Conservation (phyloP, 805 yeast species). For the Tetrapisispora fleetii region DNA sequence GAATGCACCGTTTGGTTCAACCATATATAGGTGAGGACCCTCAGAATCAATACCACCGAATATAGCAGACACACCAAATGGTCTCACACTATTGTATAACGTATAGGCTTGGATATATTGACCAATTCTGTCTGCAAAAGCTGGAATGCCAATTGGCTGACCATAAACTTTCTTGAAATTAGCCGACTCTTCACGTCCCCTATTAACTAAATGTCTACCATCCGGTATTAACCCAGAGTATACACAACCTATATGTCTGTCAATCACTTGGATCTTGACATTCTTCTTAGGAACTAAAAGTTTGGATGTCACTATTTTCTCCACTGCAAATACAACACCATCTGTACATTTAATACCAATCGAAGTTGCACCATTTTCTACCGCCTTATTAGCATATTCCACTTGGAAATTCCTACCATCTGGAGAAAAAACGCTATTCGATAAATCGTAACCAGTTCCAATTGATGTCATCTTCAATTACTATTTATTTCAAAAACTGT, state of each 20-base stretch:
- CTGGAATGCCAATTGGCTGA: slow-evolving; percentile 66
- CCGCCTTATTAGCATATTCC: slow-evolving; percentile 95
- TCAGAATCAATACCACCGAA: slow-evolving; percentile 88
- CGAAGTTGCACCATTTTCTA: slow-evolving; percentile 93
- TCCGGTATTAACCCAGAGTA: slow-evolving; percentile 95
- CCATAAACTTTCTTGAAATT: slow-evolving; percentile 70
- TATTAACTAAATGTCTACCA: slow-evolving; percentile 83
- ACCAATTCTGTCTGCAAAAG: slow-evolving; percentile 79
- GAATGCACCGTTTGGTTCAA: slow-evolving; percentile 92
- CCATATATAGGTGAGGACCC: slow-evolving; percentile 90
- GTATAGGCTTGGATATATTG: slow-evolving; percentile 92
- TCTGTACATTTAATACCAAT: slow-evolving; percentile 86
- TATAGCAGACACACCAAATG: slow-evolving; percentile 89
- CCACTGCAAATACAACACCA: slow-evolving; percentile 97
- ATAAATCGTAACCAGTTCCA: slow-evolving; percentile 98
- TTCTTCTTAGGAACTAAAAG: slow-evolving; percentile 82
- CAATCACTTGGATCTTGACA: slow-evolving; percentile 85
- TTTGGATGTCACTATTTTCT: slow-evolving; percentile 79
- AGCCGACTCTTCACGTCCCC: slow-evolving; percentile 87
- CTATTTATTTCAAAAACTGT: neutral
- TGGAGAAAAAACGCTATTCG: slow-evolving; percentile 83
- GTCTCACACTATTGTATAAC: slow-evolving; percentile 92
- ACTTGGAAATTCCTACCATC: slow-evolving; percentile 96
- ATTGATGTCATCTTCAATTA: slow-evolving; percentile 58
- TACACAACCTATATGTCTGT: slow-evolving; percentile 87